phyloP scores from a whole-genome alignment of 306 rosid genomes.

The Cicer cuneatum region DNA sequence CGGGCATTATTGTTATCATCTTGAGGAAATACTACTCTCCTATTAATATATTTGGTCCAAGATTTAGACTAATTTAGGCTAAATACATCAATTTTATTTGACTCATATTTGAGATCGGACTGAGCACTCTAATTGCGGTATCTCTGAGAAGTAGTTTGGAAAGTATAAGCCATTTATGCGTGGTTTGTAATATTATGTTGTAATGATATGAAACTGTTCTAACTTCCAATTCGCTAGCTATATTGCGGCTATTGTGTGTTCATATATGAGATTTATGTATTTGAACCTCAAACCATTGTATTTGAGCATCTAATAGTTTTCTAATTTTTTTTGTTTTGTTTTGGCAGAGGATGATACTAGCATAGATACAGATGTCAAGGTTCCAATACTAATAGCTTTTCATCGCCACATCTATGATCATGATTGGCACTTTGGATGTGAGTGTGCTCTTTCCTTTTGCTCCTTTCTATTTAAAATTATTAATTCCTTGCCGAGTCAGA shows the following conservation, averaged over 20 bases:
- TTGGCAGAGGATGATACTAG: conserved; percentile 97
- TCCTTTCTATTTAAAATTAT: neutral
- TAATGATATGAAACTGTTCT: conserved; percentile 29
- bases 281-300: conserved; percentile 14
- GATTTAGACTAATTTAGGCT: too few species aligned
- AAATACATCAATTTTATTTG: too few species aligned
- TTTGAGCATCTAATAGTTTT: conserved; percentile 11
- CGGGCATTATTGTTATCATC: neutral
- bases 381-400: conserved; percentile 85
- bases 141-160: conserved; percentile 12
- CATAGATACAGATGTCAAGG: conserved; percentile 73
- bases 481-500: conserved; percentile 22
- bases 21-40: too few species aligned
- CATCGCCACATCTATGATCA: conserved; percentile 75
- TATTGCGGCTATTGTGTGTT: neutral
- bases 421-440: conserved; percentile 91
- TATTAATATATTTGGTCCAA: too few species aligned
- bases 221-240: conserved; percentile 8
- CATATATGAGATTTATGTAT: conserved; percentile 1
- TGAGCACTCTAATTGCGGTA: neutral
- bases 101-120: too few species aligned
- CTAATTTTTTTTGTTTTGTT: conserved; percentile 1
- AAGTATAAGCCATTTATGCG: neutral
- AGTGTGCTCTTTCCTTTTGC: conserved; percentile 45
- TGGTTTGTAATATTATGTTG: neutral